Evolutionary conservation across 2,329 filamentous ascomycete genomes (phyloP), one percentile per base, ranked within the genome.

Genomic region (Ceratocystis huliohia): DNA sequence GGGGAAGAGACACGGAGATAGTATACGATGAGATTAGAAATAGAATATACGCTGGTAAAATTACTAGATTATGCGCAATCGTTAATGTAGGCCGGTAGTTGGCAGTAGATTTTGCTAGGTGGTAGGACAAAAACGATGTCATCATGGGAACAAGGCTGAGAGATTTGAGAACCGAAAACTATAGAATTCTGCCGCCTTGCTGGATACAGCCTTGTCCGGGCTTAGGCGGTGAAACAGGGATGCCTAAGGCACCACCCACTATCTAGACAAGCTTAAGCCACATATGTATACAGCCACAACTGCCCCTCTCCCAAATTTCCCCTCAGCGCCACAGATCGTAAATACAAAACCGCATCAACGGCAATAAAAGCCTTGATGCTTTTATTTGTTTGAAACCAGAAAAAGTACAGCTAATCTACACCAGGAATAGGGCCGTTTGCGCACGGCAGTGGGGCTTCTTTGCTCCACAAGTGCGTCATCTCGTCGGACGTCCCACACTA

Each of bases 381-480:
- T 41, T 41, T 41, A 15, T 15, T 41, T 41, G 37, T 41, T 41
- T n/a, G 25, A 59, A 33, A 13, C 30, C 22, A 61, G 22, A 3
- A 46, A 61, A 30, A 53, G 30, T 53, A 28, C 33, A 22, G 30
- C 30, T 30, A 66, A 48, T 22, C 22, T 44, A 50, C 22, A 30
- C 22, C 61, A 63, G 30, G 61, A 66, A 64, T 64, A 67, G 65
- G 65, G 61, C 65, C 65, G 65, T 64, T 67, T 67, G 41, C 41
- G 28, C 61, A 44, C 56, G 56, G 4, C 25, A 22, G 56, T 59
- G 41, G 48, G 25, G 30, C 25, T 2, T n/a, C 20, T 15, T 41
- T 1, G 37, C 48, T 61, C 61, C 48, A 56, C 62, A 67, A 64
- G 30, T 37, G 65, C 65, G 65, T 67, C 65, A 67, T 67, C 37